phyloP scores from a whole-genome alignment of 192 early-diverging fungal genomes.

The Helicostylum pulchrum region DNA sequence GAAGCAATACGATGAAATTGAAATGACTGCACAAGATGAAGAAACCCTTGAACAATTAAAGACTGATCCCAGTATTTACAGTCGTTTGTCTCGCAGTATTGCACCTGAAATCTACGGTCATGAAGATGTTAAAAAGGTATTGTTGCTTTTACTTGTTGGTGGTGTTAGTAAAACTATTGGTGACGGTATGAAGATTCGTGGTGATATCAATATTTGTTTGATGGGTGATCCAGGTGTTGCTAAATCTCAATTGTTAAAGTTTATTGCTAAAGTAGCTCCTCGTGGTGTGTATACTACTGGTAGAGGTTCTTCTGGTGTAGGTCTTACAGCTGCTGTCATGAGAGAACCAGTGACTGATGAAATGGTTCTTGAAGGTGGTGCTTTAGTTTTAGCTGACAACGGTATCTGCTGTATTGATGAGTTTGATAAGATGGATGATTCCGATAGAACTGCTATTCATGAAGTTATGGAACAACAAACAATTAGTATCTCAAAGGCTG shows the following conservation, averaged over 20 bases:
- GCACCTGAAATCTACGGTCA: slow-evolving; percentile 92
- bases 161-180: slow-evolving; percentile 73
- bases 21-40: slow-evolving; percentile 50
- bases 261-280: slow-evolving; percentile 90
- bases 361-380: slow-evolving; percentile 96
- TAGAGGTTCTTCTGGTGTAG: slow-evolving; percentile 91
- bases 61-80: slow-evolving; percentile 72
- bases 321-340: slow-evolving; percentile 92
- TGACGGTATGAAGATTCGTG: slow-evolving; percentile 96
- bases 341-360: slow-evolving; percentile 92
- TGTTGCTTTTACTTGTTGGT: slow-evolving; percentile 82
- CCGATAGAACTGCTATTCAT: slow-evolving; percentile 94
- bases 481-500: slow-evolving; percentile 95
- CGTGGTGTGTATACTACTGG: slow-evolving; percentile 97
- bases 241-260: slow-evolving; percentile 96
- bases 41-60: slow-evolving; percentile 55
- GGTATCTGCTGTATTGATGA: slow-evolving; percentile 99
- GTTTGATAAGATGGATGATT: slow-evolving; percentile 99
- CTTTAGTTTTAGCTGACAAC: slow-evolving; percentile 95
- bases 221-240: slow-evolving; percentile 99
- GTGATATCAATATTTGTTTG: slow-evolving; percentile 94
- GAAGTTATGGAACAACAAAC: slow-evolving; percentile 99
- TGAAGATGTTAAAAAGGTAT: slow-evolving; percentile 90
- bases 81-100: slow-evolving; percentile 69
- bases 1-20: slow-evolving; percentile 88